Evolutionary conservation across 371 early-diverging fungal species (phyloP), one percentile per base, ranked within the genome.

Genomic region (Mucor saturninus): DNA sequence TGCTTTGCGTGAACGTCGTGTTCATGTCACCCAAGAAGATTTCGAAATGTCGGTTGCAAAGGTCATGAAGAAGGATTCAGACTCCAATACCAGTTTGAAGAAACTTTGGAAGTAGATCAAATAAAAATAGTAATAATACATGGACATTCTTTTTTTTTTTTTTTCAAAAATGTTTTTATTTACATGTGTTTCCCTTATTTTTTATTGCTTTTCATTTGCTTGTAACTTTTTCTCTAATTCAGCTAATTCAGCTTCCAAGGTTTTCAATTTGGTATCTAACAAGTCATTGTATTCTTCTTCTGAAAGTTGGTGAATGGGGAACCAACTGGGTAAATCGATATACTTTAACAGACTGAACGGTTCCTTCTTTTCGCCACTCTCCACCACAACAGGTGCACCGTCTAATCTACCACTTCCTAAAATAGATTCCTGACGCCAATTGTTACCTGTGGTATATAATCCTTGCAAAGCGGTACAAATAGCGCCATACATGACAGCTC

Each of bases 21-120:
- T 99, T 61, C 99, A 99, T 68, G 99, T 99, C 30, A 99, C 98
- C 10, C 99, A 99, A 73, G 99, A 99, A 80, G 99, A 99, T 82
- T 99, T 99, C 83, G 99, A 99, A 77, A 96, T 99, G 99, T 99
- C 99, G 5, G 99, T 99, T 15, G 93, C 98, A 61, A 99, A 99
- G 93, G 97, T 99, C 49, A 92, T 97, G 93, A 97, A 97, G 96
- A 97, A 98, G 86, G 98, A 97, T 73, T 91, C 94, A 69, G 97
- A 97, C 74, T 89, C 89, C 75, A 96, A 98, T 85, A 95, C 95
- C 77, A 91, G 91, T 80, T 86, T 98, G 70, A 92, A 93, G 84
- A 98, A 98, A 80, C 89, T 98, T 55, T 98, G 96, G 94, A 98
- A 98, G 86, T 98, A 90, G 74, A 72, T 32, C 52, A 54, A 59